Conservation (phyloP, 768 basidiomycete genomes). For the Leccinum aurantiacum region DNA sequence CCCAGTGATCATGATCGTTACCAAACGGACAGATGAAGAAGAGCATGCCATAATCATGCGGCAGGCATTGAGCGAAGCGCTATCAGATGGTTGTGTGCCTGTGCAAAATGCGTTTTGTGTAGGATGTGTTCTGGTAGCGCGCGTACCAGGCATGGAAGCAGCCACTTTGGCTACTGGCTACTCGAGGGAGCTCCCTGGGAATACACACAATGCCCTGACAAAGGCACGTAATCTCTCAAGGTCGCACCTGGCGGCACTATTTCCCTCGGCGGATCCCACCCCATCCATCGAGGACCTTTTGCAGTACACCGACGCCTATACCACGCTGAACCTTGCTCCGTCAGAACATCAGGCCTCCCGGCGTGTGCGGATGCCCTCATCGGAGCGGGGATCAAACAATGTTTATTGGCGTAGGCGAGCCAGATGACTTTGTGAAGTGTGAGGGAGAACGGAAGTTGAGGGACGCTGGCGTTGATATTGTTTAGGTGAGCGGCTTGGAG, state of each 20-base stretch:
- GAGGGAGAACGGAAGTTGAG: slow-evolving; percentile 77
- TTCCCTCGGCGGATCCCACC: slow-evolving; percentile 36
- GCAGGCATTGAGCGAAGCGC: slow-evolving; percentile 68
- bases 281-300: slow-evolving; percentile 47
- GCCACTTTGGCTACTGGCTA: slow-evolving; percentile 75
- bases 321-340: slow-evolving; percentile 94
- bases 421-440: slow-evolving; percentile 91
- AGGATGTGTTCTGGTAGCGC: slow-evolving; percentile 73
- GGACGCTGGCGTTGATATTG: slow-evolving; percentile 69
- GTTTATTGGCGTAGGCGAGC: slow-evolving; percentile 91
- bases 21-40: slow-evolving; percentile 8
- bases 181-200: slow-evolving; percentile 89
- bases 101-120: slow-evolving; percentile 84
- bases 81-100: slow-evolving; percentile 56
- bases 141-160: slow-evolving; percentile 41
- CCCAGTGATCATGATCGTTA: slow-evolving; percentile 2
- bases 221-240: slow-evolving; percentile 56
- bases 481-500: slow-evolving; percentile 76
- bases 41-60: slow-evolving; percentile 49
- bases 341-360: slow-evolving; percentile 80
- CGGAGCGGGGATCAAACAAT: slow-evolving; percentile 63
- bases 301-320: slow-evolving; percentile 73
- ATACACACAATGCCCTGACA: slow-evolving; percentile 90
- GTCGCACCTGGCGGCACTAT: slow-evolving; percentile 43
- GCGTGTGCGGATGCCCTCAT: slow-evolving; percentile 88